These are phyloP conservation scores for Orobanche coerulescens DNA, from an alignment of 257 asterid species.

Conservation along the genomic window DNA sequence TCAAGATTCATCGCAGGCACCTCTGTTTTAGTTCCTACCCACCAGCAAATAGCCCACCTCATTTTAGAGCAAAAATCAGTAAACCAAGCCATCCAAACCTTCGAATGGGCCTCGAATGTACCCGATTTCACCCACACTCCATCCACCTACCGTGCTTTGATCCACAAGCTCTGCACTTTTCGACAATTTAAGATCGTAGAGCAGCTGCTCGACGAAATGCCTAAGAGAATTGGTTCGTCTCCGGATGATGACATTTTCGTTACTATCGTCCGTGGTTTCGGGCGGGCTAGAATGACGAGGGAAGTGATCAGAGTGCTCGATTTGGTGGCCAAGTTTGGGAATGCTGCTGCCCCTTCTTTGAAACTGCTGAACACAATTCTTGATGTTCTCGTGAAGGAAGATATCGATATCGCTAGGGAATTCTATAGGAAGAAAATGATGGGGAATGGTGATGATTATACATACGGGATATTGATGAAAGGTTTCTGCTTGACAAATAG, in stretches of 20 bases:
- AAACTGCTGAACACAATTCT: slow-evolving; percentile 75
- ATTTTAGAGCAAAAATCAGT: slow-evolving; percentile 71
- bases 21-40: slow-evolving; percentile 50
- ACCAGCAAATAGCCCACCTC: slow-evolving; percentile 57
- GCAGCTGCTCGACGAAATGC: slow-evolving; percentile 85
- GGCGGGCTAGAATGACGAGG: slow-evolving; percentile 55
- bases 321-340: slow-evolving; percentile 49
- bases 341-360: slow-evolving; percentile 44
- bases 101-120: slow-evolving; percentile 81
- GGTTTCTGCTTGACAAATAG: slow-evolving; percentile 88
- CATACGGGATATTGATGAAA: slow-evolving; percentile 85
- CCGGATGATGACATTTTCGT: slow-evolving; percentile 74
- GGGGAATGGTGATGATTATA: slow-evolving; percentile 70
- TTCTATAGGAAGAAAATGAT: slow-evolving; percentile 76
- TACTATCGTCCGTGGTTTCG: slow-evolving; percentile 70
- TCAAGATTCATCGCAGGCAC: slow-evolving; percentile 32
- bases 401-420: slow-evolving; percentile 79
- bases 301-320: slow-evolving; percentile 57
- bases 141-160: slow-evolving; percentile 71
- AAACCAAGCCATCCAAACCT: slow-evolving; percentile 63
- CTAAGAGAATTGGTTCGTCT: slow-evolving; percentile 36
- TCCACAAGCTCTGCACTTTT: slow-evolving; percentile 64
- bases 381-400: slow-evolving; percentile 82
- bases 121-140: slow-evolving; percentile 50
- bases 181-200: slow-evolving; percentile 43